phyloP scores from a whole-genome alignment of 108 stramenopile species.

The Chaetoceros muelleri region DNA sequence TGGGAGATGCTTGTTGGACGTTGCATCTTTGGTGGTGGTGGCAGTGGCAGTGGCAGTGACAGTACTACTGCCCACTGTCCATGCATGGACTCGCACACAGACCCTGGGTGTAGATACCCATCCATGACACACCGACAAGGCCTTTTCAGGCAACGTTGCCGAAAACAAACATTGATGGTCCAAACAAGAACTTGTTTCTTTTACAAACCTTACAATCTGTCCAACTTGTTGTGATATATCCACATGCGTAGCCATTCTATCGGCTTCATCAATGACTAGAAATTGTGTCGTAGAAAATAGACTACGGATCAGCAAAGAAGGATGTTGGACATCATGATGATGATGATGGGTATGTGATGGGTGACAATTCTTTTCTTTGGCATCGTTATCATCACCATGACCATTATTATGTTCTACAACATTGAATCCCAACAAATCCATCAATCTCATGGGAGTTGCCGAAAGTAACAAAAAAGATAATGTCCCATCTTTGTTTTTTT shows the following conservation, averaged over 20 bases:
- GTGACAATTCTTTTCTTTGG: no score
- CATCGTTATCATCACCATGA: neutral
- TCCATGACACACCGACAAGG: slow-evolving; percentile 11
- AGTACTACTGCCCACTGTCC: slow-evolving; percentile 13
- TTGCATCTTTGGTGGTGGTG: neutral
- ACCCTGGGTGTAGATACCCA: slow-evolving; percentile 22
- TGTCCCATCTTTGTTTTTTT: slow-evolving; percentile 8
- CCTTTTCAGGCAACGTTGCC: slow-evolving; percentile 41
- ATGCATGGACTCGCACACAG: slow-evolving; percentile 22
- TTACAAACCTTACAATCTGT: slow-evolving; percentile 17
- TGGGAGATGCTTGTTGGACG: neutral
- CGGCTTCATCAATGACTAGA: slow-evolving; percentile 67
- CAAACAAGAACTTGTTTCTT: slow-evolving; percentile 1
- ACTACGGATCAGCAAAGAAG: neutral
- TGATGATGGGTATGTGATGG: no score
- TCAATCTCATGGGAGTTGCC: slow-evolving; percentile 57
- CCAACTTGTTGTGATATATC: slow-evolving; percentile 61
- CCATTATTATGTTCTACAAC: no score
- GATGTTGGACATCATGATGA: no score
- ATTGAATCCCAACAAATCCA: slow-evolving; percentile 47
- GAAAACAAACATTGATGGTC: slow-evolving; percentile 32
- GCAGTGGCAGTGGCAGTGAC: neutral
- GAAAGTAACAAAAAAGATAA: slow-evolving; percentile 25
- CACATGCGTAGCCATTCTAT: slow-evolving; percentile 48
- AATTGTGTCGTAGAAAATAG: neutral